phyloP scores from a whole-genome alignment of 257 asterid genomes.

The Solanum verrucosum region DNA sequence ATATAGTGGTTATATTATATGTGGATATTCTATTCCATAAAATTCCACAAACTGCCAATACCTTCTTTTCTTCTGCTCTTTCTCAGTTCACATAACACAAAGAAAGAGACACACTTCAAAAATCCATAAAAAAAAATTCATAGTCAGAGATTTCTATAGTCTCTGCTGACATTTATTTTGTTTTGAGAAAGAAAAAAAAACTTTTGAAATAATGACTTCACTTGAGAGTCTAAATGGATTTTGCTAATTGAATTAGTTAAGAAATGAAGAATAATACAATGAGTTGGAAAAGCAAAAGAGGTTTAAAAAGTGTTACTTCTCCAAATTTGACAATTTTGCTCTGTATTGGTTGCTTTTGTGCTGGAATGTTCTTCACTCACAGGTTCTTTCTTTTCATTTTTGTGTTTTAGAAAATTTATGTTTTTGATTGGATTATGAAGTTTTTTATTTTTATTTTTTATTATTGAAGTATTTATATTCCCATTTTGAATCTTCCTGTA shows the following conservation, averaged over 20 bases:
- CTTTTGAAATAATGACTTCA: neutral
- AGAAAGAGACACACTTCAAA: neutral
- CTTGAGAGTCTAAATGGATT: constrained; percentile 19
- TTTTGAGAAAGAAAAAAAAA: too few relatives aligned
- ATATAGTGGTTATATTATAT: neutral
- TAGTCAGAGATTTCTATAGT: neutral
- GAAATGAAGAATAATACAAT: constrained; percentile 14
- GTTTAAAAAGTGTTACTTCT: constrained; percentile 15
- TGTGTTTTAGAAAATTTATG: neutral
- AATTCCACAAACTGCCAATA: neutral
- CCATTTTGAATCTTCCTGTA: neutral
- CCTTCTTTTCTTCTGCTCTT: neutral
- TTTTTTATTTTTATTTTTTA: neutral
- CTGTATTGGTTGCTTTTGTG: constrained; percentile 77
- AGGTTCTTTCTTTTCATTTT: neutral
- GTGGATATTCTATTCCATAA: neutral
- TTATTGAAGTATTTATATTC: neutral
- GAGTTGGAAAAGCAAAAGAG: constrained; percentile 88
- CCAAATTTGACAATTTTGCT: constrained; percentile 55
- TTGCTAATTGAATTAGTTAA: constrained; percentile 6
- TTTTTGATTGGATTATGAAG: neutral
- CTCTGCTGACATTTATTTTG: neutral
- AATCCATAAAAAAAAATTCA: neutral
- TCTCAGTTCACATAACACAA: neutral
- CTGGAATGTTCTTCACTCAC: constrained; percentile 87